Evolutionary conservation across 768 basidiomycete genomes (phyloP).

Genomic region (Fistulinella prunicolor): DNA sequence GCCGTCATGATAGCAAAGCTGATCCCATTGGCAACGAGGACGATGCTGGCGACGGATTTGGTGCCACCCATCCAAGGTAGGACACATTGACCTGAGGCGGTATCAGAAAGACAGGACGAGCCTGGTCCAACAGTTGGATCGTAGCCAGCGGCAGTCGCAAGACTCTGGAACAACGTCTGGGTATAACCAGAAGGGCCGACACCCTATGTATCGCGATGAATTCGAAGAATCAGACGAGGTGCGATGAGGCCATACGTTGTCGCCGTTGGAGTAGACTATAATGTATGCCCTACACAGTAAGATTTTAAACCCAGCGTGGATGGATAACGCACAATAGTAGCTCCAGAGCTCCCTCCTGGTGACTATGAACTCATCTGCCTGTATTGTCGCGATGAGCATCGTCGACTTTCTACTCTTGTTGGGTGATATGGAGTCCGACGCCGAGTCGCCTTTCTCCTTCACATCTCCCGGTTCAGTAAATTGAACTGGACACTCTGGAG

Average conservation of each 20-base stretch:
- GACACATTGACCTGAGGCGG: constrained; percentile 70
- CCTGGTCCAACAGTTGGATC: constrained; percentile 70
- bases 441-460: constrained; percentile 10
- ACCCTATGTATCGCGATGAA: constrained; percentile 40
- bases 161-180: constrained; percentile 70
- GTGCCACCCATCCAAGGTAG: constrained; percentile 74
- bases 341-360: constrained; percentile 75
- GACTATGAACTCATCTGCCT: constrained; percentile 61
- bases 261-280: constrained; percentile 78
- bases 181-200: constrained; percentile 68
- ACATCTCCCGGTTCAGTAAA: constrained; percentile 1
- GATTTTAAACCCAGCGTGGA: background rate
- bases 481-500: constrained; percentile 2
- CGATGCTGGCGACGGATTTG: constrained; percentile 70
- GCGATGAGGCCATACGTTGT: constrained; percentile 50
- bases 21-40: constrained; percentile 71
- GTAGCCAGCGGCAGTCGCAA: constrained; percentile 69
- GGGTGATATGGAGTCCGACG: constrained; percentile 4
- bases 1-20: constrained; percentile 79
- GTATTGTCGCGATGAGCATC: constrained; percentile 39
- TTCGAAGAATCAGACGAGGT: background rate
- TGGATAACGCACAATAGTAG: constrained; percentile 54
- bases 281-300: too few species aligned
- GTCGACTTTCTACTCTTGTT: constrained; percentile 12
- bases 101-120: constrained; percentile 49